Conservation (phyloP, 768 basidiomycete genomes). For the Saitozyma podzolica region DNA sequence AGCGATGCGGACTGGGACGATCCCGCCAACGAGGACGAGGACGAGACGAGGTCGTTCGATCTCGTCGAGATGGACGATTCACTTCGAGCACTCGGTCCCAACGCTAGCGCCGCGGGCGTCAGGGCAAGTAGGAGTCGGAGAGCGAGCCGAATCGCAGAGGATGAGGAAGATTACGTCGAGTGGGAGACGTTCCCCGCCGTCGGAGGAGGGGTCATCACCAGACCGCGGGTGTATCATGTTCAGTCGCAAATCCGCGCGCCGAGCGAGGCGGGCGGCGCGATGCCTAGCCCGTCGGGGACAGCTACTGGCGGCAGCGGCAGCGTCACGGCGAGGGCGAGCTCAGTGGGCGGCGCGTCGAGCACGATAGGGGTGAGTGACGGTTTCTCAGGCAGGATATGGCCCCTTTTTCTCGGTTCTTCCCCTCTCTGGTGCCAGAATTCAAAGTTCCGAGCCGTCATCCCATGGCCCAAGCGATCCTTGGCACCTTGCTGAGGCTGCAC, state of each 20-base stretch:
- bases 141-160: constrained; percentile 9
- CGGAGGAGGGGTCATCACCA: constrained; percentile 81
- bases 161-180: constrained; percentile 59
- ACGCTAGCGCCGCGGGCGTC: not conserved
- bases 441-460: too few relatives aligned
- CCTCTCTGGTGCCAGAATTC: not conserved
- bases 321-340: constrained; percentile 48
- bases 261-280: constrained; percentile 42
- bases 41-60: constrained; percentile 35
- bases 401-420: not conserved
- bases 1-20: constrained; percentile 33
- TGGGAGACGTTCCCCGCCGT: constrained; percentile 90
- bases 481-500: constrained; percentile 3
- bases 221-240: constrained; percentile 80
- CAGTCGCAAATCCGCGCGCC: constrained; percentile 71
- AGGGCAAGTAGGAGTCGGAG: constrained; percentile 5
- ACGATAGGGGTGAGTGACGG: constrained; percentile 44
- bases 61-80: constrained; percentile 43
- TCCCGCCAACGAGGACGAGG: constrained; percentile 11
- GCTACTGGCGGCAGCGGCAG: constrained; percentile 33
- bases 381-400: too few relatives aligned
- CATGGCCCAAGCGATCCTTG: not conserved
- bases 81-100: constrained; percentile 11
- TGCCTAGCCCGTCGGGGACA: constrained; percentile 48
- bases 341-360: constrained; percentile 42